Percentiles rank a stretch among this genome's conserved stretches.
Evolutionary conservation across 768 basidiomycete genomes (phyloP).

Genomic region (Podaxis carcinomalis): DNA sequence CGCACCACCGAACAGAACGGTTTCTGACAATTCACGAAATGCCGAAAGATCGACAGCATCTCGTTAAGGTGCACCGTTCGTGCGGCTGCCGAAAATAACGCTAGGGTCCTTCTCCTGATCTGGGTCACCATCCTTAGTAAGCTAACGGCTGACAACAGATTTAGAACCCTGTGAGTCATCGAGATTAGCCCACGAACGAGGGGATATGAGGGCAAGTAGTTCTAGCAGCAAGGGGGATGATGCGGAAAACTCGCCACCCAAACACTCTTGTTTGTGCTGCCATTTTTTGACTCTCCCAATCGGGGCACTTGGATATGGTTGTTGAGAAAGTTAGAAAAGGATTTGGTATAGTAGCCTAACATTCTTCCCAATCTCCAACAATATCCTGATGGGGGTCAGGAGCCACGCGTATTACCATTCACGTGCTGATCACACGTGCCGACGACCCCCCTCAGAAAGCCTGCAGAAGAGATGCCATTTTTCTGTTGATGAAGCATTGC

Average conservation of each 20-base stretch:
- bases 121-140: background rate
- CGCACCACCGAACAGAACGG: slow-evolving; percentile 9
- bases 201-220: background rate
- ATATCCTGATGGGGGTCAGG: background rate
- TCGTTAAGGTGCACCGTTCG: slow-evolving; percentile 3
- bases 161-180: slow-evolving; percentile 1
- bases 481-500: background rate
- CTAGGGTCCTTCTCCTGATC: background rate
- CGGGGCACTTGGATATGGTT: background rate
- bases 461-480: background rate
- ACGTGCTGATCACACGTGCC: slow-evolving; percentile 2
- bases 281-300: background rate
- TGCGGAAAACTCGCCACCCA: too few relatives aligned
- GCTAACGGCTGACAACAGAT: background rate
- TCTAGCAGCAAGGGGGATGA: too few relatives aligned
- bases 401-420: background rate
- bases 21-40: slow-evolving; percentile 11
- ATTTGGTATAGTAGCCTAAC: background rate
- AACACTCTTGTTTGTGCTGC: background rate
- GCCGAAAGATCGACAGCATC: slow-evolving; percentile 13
- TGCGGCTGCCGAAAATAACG: slow-evolving; percentile 4
- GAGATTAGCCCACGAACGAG: background rate
- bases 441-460: background rate
- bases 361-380: background rate
- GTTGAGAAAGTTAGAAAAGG: background rate